A percentile compares a stretch with the other conserved stretches of the same genome.
These are phyloP conservation scores for Scortechinia acanthostroma DNA, from an alignment of 2,329 filamentous ascomycete species.

Conservation along the genomic window DNA sequence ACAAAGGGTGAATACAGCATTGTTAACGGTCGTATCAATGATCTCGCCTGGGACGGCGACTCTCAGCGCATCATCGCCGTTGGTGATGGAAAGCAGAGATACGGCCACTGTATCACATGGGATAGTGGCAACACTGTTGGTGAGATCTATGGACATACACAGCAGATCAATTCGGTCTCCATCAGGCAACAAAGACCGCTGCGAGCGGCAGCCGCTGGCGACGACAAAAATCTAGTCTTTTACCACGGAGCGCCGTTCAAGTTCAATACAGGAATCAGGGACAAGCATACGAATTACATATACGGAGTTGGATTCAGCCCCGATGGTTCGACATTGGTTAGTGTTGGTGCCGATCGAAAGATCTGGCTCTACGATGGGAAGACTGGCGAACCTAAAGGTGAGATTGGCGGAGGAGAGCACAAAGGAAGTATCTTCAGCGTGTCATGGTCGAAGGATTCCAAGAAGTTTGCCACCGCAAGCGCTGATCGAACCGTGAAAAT, in stretches of 20 bases:
- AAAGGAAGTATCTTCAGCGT: slow-evolving; percentile 62
- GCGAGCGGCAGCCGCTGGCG: slow-evolving; percentile 59
- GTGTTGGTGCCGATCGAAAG: slow-evolving; percentile 56
- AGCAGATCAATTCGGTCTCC: slow-evolving; percentile 61
- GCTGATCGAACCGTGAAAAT: slow-evolving; percentile 64
- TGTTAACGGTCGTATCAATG: slow-evolving; percentile 63
- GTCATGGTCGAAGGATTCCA: slow-evolving; percentile 61
- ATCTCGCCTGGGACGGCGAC: slow-evolving; percentile 67
- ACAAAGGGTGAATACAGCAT: slow-evolving; percentile 67
- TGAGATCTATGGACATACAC: slow-evolving; percentile 60
- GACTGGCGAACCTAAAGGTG: slow-evolving; percentile 53
- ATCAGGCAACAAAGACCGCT: slow-evolving; percentile 61
- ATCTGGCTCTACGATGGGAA: slow-evolving; percentile 68
- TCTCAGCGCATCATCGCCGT: slow-evolving; percentile 66
- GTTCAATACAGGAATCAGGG: slow-evolving; percentile 53
- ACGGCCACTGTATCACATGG: slow-evolving; percentile 53
- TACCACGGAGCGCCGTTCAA: slow-evolving; percentile 67
- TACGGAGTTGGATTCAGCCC: slow-evolving; percentile 62
- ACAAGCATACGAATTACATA: slow-evolving; percentile 60
- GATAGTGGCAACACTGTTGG: slow-evolving; percentile 66
- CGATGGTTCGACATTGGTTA: slow-evolving; percentile 53
- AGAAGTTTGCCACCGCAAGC: slow-evolving; percentile 57
- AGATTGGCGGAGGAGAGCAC: slow-evolving; percentile 47
- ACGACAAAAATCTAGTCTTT: slow-evolving; percentile 62
- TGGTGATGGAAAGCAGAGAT: slow-evolving; percentile 58